phyloP scores from a whole-genome alignment of 1,139 yeast species.

The Kazachstania sp. region DNA sequence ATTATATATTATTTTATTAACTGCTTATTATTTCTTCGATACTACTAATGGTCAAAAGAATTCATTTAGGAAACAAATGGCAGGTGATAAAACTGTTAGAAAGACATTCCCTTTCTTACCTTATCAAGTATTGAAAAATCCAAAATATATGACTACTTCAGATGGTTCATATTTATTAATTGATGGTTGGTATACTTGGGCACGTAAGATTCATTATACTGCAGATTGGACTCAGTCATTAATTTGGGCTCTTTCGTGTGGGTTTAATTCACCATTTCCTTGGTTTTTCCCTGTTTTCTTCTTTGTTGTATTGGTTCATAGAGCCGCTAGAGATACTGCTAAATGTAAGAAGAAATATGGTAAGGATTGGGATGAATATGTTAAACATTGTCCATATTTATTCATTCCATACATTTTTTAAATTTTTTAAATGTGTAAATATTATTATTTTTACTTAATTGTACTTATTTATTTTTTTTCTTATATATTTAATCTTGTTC shows the following conservation, averaged over 20 bases:
- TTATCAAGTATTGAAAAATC: slow-evolving; percentile 68
- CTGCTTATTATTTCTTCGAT: slow-evolving; percentile 87
- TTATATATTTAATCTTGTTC: slow-evolving; percentile 93
- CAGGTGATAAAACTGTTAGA: slow-evolving; percentile 68
- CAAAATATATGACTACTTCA: slow-evolving; percentile 73
- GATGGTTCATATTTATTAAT: slow-evolving; percentile 78
- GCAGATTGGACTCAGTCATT: slow-evolving; percentile 85
- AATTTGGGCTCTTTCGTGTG: slow-evolving; percentile 90
- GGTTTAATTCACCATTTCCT: slow-evolving; percentile 78
- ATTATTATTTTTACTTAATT: not conserved
- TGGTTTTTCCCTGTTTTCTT: slow-evolving; percentile 95
- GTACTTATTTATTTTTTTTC: too few relatives aligned
- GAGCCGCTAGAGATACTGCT: slow-evolving; percentile 77
- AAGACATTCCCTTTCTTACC: slow-evolving; percentile 93
- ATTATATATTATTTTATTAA: slow-evolving; percentile 48
- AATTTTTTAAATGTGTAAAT: slow-evolving; percentile 4
- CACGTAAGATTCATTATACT: slow-evolving; percentile 91
- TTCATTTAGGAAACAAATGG: slow-evolving; percentile 77
- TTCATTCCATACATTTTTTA: slow-evolving; percentile 82
- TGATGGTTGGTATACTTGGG: slow-evolving; percentile 90
- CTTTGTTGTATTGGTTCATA: slow-evolving; percentile 75
- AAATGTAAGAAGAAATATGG: slow-evolving; percentile 87
- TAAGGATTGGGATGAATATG: slow-evolving; percentile 83
- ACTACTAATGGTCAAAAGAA: slow-evolving; percentile 94
- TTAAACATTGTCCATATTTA: slow-evolving; percentile 81